Evolutionary conservation across 2,329 filamentous ascomycete species (phyloP), one percentile per base, ranked within the genome.

Genomic region (Aspergillus cejpii): DNA sequence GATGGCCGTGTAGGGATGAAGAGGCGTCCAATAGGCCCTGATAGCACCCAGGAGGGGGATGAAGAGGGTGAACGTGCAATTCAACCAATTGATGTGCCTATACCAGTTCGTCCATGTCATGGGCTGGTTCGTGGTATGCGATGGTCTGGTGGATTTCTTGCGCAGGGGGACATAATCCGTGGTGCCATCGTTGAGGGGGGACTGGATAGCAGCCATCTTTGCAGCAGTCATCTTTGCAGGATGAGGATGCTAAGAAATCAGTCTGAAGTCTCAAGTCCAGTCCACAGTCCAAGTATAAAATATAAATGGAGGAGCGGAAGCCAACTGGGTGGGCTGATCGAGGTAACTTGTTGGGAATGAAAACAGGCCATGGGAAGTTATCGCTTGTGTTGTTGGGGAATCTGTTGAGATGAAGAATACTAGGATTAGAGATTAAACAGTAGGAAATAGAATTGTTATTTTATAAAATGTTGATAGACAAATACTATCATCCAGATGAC

Each of bases 1-100:
- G 56, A 86, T 61, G 48, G 79, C 76, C 1, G 86, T 91, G 65
- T 84, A 78, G 50, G 73, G 68, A 27, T 78, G 72, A 8, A 89
- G 72, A 46, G 86, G 85, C 14, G 85, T 83, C 81, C 83, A 92
- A 70, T 84, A 81, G 38, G 87, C 76, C 33, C 78, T 75, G 56
- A 90, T 69, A 60, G 83, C 76, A 51, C 87, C 88, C 43, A 78
- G 71, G 31, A 89, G 55, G 24, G 88, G 87, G 23, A 94, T 76
- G 55, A 83, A 74, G 54, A 92, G 66, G 64, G 92, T 88, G 64
- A 94, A 78, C 46, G 74, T 77, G 49, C 85, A 81, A 68, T 92
- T 94, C 55, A 94, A 76, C 87, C 88, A 94, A 75, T 92, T 87
- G 74, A 94, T 76, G 64, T 94, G 87, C 71, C 88, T 82, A 71